Evolutionary conservation across 495 filamentous ascomycete species (phyloP).

Genomic region (Geopyxis carbonaria): DNA sequence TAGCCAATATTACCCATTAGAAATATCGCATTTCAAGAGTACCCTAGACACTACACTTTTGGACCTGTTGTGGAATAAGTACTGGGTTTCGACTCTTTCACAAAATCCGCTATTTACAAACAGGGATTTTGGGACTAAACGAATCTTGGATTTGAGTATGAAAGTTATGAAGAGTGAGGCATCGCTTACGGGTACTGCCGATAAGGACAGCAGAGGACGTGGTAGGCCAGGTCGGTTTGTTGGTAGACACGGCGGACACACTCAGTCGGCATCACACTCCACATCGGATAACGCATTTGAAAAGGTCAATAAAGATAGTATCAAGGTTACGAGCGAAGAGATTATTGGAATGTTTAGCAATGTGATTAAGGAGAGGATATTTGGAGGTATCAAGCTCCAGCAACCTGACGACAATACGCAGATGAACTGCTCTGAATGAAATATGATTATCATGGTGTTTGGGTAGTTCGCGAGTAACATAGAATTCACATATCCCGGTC

Average conservation of each 20-base stretch:
- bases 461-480: too few species aligned
- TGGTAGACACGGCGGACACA: conserved; percentile 6
- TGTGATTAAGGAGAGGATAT: conserved; percentile 71
- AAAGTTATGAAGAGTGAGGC: conserved; percentile 50
- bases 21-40: conserved; percentile 85
- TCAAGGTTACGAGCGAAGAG: conserved; percentile 75
- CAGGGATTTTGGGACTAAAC: conserved; percentile 79
- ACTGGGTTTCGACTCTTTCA: conserved; percentile 98
- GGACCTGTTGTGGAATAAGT: conserved; percentile 93
- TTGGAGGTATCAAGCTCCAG: conserved; percentile 41
- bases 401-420: too few species aligned
- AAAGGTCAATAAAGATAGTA: conserved; percentile 61
- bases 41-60: conserved; percentile 71
- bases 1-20: conserved; percentile 73
- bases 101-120: conserved; percentile 84
- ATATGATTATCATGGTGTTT: too few species aligned
- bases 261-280: conserved; percentile 14
- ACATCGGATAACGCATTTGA: conserved; percentile 58
- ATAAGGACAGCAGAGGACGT: too few species aligned
- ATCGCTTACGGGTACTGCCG: conserved; percentile 8
- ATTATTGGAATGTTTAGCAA: conserved; percentile 63
- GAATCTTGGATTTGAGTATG: conserved; percentile 70
- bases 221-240: conserved; percentile 7
- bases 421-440: too few species aligned
- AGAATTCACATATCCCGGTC: too few species aligned